Base-by-base conservation (phyloP, 2,329 filamentous ascomycete genomes). In the Hypoxylon rubiginosum region DNA sequence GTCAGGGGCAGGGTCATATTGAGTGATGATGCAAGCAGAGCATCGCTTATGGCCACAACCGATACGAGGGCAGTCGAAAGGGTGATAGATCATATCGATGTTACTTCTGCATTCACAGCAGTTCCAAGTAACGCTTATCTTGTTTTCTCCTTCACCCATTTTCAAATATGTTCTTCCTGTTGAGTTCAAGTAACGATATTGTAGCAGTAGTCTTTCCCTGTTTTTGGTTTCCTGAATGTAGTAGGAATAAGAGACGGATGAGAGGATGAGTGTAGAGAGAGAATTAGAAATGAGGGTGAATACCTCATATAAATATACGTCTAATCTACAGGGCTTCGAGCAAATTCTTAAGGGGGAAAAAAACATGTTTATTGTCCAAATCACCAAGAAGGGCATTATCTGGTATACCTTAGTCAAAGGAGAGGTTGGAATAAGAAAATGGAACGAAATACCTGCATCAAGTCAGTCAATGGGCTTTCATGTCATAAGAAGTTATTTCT, bases 31-130 rank as follows among this genome's bases (percentile, higher is more conserved):
- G 34, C 52, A 55, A n/a, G 52, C 52, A 4, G 8, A 13, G 19
- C 52, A 55, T 24, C 52, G 19, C 8, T 15, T n/a, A 17, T 55
- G 52, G 15, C 17, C 24, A 24, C 52, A 55, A 3, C 52, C 52
- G 15, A 55, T 19, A 36, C 52, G 52, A 3, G 52, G 52, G 19
- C 52, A 55, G n/a, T 43, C 34, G n/a, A 15, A 26, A 13, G 52
- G 34, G 13, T 55, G 52, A 19, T 43, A 55, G 15, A 43, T 19
- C 15, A 55, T 24, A 21, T 55, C 41, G 21, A 43, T 55, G 19
- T 55, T 55, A n/a, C 34, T 45, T 17, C 17, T 17, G 34, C 52
- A 55, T 15, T 55, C 52, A 24, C 52, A 55, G 52, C 51, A 55
- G 52, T 43, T 55, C 52, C 52, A 55, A 8, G 34, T 43, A 7